A percentile compares a stretch with the other conserved stretches of the same genome.
phyloP scores from a whole-genome alignment of 148 eudicot species.

The Rhododendron simsii region DNA sequence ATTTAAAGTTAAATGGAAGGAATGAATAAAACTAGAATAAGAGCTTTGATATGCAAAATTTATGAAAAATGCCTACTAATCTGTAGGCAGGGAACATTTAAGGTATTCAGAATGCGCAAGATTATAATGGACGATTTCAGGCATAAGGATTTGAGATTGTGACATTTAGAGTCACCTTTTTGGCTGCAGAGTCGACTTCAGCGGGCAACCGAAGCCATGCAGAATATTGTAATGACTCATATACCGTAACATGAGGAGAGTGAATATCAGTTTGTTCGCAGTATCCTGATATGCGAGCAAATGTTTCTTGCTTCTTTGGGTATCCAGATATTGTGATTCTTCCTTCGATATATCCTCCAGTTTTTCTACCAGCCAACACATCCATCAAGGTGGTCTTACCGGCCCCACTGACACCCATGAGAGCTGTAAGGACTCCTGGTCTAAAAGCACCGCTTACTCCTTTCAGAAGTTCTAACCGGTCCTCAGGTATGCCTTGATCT shows the following conservation, averaged over 20 bases:
- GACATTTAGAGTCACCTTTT: constrained; percentile 19
- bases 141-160: not conserved
- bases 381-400: constrained; percentile 66
- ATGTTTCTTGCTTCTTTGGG: constrained; percentile 61
- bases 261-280: constrained; percentile 62
- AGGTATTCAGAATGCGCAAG: not conserved
- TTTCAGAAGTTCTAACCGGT: constrained; percentile 39
- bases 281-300: constrained; percentile 55
- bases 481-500: constrained; percentile 34
- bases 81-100: not conserved
- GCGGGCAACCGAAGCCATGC: constrained; percentile 52
- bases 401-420: constrained; percentile 64
- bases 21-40: not conserved
- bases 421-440: constrained; percentile 63
- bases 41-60: not conserved
- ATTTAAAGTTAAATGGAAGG: not conserved
- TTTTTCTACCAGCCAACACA: constrained; percentile 59
- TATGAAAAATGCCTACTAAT: not conserved
- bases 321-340: constrained; percentile 49
- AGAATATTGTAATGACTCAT: constrained; percentile 46
- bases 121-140: not conserved
- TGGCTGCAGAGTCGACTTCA: constrained; percentile 32
- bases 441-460: constrained; percentile 57
- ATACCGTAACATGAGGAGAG: constrained; percentile 52
- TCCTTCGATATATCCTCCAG: constrained; percentile 52